These are phyloP conservation scores for Proliferodiscus dingleyae DNA, from an alignment of 2,329 filamentous ascomycete species.

Conservation along the genomic window DNA sequence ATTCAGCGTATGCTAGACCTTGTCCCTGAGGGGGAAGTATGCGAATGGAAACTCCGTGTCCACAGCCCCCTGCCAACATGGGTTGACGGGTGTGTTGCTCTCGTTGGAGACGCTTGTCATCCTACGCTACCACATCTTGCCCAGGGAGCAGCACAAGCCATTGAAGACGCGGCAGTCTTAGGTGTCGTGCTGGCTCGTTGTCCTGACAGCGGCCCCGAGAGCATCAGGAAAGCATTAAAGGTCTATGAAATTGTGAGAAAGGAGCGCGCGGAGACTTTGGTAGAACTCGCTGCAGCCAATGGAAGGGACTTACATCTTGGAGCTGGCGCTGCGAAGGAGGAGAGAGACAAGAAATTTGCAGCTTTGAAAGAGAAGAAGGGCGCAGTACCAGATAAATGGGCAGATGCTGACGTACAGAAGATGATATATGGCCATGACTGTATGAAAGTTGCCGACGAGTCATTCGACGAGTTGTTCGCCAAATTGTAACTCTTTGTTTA, in stretches of 20 bases:
- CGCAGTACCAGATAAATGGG: slow-evolving; percentile 63
- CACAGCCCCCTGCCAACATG: slow-evolving; percentile 53
- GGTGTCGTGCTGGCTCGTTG: slow-evolving; percentile 46
- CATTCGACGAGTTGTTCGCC: slow-evolving; percentile 41
- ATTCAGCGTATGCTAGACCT: slow-evolving; percentile 55
- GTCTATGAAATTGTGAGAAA: slow-evolving; percentile 54
- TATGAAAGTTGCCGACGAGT: slow-evolving; percentile 47
- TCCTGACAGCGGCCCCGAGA: slow-evolving; percentile 33
- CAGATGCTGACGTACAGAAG: slow-evolving; percentile 62
- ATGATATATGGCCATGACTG: slow-evolving; percentile 63
- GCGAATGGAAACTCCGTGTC: slow-evolving; percentile 59
- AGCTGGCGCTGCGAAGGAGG: slow-evolving; percentile 53
- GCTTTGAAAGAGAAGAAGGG: slow-evolving; percentile 42
- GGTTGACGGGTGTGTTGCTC: slow-evolving; percentile 50
- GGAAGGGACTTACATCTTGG: slow-evolving; percentile 53
- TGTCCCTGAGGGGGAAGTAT: slow-evolving; percentile 57
- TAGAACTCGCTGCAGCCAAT: slow-evolving; percentile 46
- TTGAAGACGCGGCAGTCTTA: slow-evolving; percentile 60
- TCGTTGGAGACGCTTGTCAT: slow-evolving; percentile 63
- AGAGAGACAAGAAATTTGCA: slow-evolving; percentile 53
- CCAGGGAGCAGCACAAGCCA: slow-evolving; percentile 64
- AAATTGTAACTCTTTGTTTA: too few species aligned
- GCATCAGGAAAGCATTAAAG: slow-evolving; percentile 45
- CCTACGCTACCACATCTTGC: slow-evolving; percentile 63
- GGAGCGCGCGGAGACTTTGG: slow-evolving; percentile 47